A percentile compares a stretch with the other conserved stretches of the same genome.
Conservation (phyloP, 2,329 filamentous ascomycete genomes). For the Curvularia verruculosa region DNA sequence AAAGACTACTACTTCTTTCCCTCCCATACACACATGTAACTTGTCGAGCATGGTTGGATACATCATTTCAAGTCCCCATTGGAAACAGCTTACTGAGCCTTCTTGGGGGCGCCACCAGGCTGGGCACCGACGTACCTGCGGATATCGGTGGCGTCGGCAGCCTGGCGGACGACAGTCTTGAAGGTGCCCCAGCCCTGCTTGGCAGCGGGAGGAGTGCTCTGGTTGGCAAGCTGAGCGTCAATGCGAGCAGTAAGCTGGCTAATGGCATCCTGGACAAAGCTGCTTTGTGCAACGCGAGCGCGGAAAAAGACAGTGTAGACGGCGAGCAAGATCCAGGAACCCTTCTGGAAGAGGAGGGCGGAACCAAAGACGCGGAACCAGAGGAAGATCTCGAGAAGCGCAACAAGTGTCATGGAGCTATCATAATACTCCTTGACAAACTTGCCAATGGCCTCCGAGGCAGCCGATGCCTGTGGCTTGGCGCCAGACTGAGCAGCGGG, state of each 20-base stretch:
- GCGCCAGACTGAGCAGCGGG: constrained; percentile 58
- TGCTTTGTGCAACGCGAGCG: constrained; percentile 86
- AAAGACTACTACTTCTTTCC: constrained; percentile 7
- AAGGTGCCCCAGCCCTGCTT: constrained; percentile 79
- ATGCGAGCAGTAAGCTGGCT: constrained; percentile 73
- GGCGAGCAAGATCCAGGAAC: constrained; percentile 84
- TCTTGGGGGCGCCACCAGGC: constrained; percentile 65
- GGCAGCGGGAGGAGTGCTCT: constrained; percentile 81
- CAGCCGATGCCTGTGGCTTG: constrained; percentile 64
- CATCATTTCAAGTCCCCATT: too few species aligned
- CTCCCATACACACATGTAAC: constrained; percentile 9
- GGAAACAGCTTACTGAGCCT: constrained; percentile 58
- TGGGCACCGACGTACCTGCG: constrained; percentile 70
- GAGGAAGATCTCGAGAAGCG: constrained; percentile 83
- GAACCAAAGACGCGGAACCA: constrained; percentile 83
- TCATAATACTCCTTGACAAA: constrained; percentile 99
- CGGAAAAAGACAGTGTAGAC: constrained; percentile 94
- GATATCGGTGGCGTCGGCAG: constrained; percentile 79
- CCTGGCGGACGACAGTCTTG: constrained; percentile 76
- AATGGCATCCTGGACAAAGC: constrained; percentile 86
- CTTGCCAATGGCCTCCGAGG: constrained; percentile 82
- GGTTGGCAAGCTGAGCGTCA: constrained; percentile 82
- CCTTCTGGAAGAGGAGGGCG: constrained; percentile 84
- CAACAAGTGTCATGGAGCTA: constrained; percentile 90
- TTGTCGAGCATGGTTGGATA: constrained; percentile 13